Evolutionary conservation across 495 filamentous ascomycete genomes (phyloP), one percentile per base, ranked within the genome.

Genomic region (Astrocystis sublimbata): DNA sequence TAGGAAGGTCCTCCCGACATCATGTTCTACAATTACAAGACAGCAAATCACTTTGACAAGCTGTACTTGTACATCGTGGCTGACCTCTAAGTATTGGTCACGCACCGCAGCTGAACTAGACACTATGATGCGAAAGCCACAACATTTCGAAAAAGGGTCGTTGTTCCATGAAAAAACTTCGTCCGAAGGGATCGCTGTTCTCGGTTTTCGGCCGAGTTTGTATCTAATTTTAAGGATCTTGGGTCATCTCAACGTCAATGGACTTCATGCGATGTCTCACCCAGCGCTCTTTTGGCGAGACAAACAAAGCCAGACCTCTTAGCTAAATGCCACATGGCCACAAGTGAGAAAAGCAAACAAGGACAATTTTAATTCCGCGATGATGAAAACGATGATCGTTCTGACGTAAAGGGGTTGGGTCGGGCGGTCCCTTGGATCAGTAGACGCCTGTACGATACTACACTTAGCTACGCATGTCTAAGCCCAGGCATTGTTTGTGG

Each of bases 261-360:
- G 12, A 33, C 9, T 57, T 57, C 26, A 45, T 45, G 54, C 54
- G n/a, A 57, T 41, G 54, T 57, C 38, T 57, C 40, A 57, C 54
- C n/a, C n/a, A n/a, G n/a, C n/a, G n/a, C n/a, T n/a, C 5, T 15
- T 28, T 15, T 23, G 23, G 23, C 5, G 2, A 31, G 28, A 24
- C 10, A 42, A 42, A 23, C 28, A 10, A 41, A n/a, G 19, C 35
- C 40, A 41, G 35, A 57, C 54, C 28, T 24, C 40, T 45, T 33
- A 33, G 21, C 24, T n/a, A 19, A 5, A 45, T 9, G 54, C 17
- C 33, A 36, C 42, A 42, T 58, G 31, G 42, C 23, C 35, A 9
- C 31, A 21, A 23, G 3, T 17, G 33, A n/a, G n/a, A n/a, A 26
- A 40, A 30, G 28, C 23, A 30, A 40, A 9, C 35, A 26, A 13